These are phyloP conservation scores for Eremochloa ophiuroides DNA, from an alignment of 176 grass and related monocot species.

Conservation along the genomic window DNA sequence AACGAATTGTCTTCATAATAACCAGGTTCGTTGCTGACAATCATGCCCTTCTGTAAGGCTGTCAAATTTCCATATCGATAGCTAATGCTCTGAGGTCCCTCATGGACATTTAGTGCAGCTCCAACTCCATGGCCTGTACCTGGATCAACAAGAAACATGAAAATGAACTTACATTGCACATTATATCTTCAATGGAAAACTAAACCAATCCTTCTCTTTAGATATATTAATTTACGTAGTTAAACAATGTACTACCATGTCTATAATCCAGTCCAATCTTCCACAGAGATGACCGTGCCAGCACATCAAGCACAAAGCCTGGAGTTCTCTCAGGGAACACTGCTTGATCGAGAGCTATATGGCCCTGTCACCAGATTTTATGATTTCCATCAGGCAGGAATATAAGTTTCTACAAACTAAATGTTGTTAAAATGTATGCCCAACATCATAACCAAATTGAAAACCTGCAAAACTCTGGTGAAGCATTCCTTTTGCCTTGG, in stretches of 20 bases:
- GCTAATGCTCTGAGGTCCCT: slow-evolving; percentile 96
- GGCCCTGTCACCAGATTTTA: slow-evolving; percentile 55
- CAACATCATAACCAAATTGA: neutral
- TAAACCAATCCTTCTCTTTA: neutral
- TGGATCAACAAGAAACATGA: slow-evolving; percentile 43
- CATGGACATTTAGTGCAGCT: slow-evolving; percentile 94
- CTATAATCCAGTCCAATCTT: slow-evolving; percentile 98
- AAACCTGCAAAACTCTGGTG: slow-evolving; percentile 93
- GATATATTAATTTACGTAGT: neutral
- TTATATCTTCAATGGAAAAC: neutral
- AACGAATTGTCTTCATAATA: slow-evolving; percentile 95
- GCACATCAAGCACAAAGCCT: slow-evolving; percentile 91
- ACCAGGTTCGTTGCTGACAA: slow-evolving; percentile 98
- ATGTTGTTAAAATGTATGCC: neutral
- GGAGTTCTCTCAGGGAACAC: slow-evolving; percentile 91
- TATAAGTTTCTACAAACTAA: neutral
- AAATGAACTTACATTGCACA: slow-evolving; percentile 11
- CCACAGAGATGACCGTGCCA: slow-evolving; percentile 92
- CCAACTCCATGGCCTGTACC: slow-evolving; percentile 98
- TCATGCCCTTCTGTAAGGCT: slow-evolving; percentile 88
- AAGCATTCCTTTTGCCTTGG: slow-evolving; percentile 82
- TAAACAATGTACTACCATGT: slow-evolving; percentile 45
- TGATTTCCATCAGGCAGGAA: neutral
- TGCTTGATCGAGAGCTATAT: slow-evolving; percentile 92
- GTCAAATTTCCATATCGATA: slow-evolving; percentile 90